Evolutionary conservation across 2,329 filamentous ascomycete genomes (phyloP).

Genomic region (Clonostachys solani): DNA sequence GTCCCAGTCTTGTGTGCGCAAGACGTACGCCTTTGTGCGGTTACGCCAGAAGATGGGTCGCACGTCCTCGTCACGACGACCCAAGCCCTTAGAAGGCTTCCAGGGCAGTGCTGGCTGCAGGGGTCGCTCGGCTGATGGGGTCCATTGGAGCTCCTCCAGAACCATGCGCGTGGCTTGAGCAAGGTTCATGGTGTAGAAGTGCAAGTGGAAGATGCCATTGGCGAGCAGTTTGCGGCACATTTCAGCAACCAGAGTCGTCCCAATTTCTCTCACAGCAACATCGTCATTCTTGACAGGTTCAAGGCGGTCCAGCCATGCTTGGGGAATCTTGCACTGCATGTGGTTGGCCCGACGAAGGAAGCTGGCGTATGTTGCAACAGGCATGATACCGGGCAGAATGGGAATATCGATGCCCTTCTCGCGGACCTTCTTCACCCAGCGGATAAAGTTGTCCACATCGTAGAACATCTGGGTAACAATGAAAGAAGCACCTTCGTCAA

Average conservation of each 20-base stretch:
- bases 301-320: slow-evolving; percentile 73
- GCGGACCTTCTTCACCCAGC: slow-evolving; percentile 84
- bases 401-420: slow-evolving; percentile 79
- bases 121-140: slow-evolving; percentile 73
- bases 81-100: slow-evolving; percentile 89
- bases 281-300: slow-evolving; percentile 98
- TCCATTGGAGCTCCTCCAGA: slow-evolving; percentile 80
- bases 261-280: slow-evolving; percentile 83
- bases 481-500: slow-evolving; percentile 89
- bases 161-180: slow-evolving; percentile 93
- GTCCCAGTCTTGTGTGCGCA: slow-evolving; percentile 96
- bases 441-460: slow-evolving; percentile 90
- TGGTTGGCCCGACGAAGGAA: slow-evolving; percentile 88
- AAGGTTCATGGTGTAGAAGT: slow-evolving; percentile 99
- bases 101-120: slow-evolving; percentile 90
- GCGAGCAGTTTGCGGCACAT: slow-evolving; percentile 85
- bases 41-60: slow-evolving; percentile 99
- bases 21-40: slow-evolving; percentile 90
- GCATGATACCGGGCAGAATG: slow-evolving; percentile 83
- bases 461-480: slow-evolving; percentile 99
- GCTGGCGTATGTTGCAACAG: slow-evolving; percentile 88
- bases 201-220: slow-evolving; percentile 79
- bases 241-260: slow-evolving; percentile 80
- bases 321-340: slow-evolving; percentile 81
- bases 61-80: slow-evolving; percentile 88